phyloP scores from a whole-genome alignment of 805 yeast genomes.

The Barnettozyma sucrosica region DNA sequence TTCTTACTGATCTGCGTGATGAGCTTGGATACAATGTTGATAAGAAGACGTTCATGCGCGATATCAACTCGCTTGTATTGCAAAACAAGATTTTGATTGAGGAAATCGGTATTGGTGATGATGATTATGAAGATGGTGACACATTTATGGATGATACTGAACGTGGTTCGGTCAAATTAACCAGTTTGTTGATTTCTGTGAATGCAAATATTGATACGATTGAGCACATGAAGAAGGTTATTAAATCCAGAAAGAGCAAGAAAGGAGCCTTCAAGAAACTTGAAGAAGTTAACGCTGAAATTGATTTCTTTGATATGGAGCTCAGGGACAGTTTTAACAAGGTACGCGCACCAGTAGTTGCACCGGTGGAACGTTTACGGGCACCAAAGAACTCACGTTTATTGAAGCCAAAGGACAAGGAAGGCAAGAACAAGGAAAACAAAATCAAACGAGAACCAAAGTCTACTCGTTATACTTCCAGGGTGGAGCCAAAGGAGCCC shows the following conservation, averaged over 20 bases:
- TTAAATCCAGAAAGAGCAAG: background rate
- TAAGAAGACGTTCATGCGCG: conserved; percentile 46
- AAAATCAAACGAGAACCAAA: background rate
- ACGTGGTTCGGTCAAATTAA: background rate
- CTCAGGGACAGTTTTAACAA: conserved; percentile 16
- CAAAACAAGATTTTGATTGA: conserved; percentile 26
- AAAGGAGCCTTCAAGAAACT: conserved; percentile 3
- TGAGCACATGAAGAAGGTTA: conserved; percentile 8
- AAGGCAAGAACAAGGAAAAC: background rate
- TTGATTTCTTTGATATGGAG: conserved; percentile 25
- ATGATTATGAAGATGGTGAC: background rate
- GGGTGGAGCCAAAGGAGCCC: conserved; percentile 7
- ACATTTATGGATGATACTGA: conserved; percentile 6
- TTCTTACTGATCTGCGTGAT: conserved; percentile 37
- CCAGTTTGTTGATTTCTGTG: conserved; percentile 24
- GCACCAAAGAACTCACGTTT: background rate
- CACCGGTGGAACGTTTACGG: background rate
- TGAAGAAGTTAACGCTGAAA: conserved; percentile 18
- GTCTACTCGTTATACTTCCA: conserved; percentile 1
- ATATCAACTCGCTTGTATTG: conserved; percentile 31
- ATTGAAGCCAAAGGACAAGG: conserved; percentile 1
- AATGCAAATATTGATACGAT: conserved; percentile 20
- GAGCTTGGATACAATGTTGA: conserved; percentile 43
- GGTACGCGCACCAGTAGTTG: conserved; percentile 1
- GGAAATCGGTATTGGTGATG: conserved; percentile 20